Percentiles rank a stretch among this genome's conserved stretches.
Evolutionary conservation across 2,329 filamentous ascomycete species (phyloP).

Genomic region (Didymella segeticola): DNA sequence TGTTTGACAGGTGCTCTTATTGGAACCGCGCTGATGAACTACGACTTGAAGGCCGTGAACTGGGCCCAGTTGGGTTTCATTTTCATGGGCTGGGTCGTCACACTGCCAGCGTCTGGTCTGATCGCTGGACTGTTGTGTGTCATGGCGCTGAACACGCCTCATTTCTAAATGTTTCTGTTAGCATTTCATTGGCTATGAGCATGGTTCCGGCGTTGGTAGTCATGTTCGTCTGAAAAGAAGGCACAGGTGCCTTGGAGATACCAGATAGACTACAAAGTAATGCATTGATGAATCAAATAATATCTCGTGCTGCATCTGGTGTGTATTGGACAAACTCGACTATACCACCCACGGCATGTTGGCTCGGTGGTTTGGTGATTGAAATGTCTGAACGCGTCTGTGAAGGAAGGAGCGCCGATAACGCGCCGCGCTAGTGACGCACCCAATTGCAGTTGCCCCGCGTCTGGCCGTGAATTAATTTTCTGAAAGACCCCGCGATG

Average conservation of each 20-base stretch:
- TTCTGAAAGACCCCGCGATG: slow-evolving; percentile 14
- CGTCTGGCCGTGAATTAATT: slow-evolving; percentile 1
- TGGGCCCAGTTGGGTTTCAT: slow-evolving; percentile 52
- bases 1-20: slow-evolving; percentile 50
- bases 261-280: background rate
- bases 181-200: background rate
- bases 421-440: slow-evolving; percentile 16
- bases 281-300: background rate
- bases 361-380: background rate
- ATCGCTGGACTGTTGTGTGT: slow-evolving; percentile 50
- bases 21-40: slow-evolving; percentile 40
- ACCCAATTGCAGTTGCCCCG: slow-evolving; percentile 13
- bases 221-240: background rate
- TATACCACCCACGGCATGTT: background rate
- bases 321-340: too few relatives aligned
- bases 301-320: too few relatives aligned
- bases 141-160: slow-evolving; percentile 53
- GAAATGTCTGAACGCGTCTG: background rate
- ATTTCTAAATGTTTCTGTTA: slow-evolving; percentile 28
- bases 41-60: slow-evolving; percentile 49
- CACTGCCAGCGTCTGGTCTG: slow-evolving; percentile 52
- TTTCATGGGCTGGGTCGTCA: slow-evolving; percentile 52
- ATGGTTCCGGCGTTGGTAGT: background rate
- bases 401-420: slow-evolving; percentile 13
- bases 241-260: background rate